Conservation (phyloP, 176 grass and related monocot species). For the Raddia guianensis region DNA sequence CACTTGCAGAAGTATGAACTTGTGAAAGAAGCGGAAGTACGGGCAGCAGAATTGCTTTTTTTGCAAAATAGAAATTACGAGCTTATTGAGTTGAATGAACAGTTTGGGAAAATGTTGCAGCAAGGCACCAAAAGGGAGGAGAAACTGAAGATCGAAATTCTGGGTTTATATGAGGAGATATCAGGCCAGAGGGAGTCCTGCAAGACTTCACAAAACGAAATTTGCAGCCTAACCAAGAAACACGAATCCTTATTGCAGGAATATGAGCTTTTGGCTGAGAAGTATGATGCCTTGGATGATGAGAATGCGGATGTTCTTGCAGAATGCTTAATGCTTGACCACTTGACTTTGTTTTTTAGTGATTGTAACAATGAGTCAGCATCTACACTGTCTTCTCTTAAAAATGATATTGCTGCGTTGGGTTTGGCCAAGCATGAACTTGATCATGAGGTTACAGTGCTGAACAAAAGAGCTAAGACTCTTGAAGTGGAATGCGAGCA, state of each 20-base stretch:
- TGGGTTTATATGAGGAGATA: constrained; percentile 35
- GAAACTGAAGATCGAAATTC: constrained; percentile 43
- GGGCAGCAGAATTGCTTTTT: constrained; percentile 42
- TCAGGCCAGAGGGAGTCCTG: constrained; percentile 9
- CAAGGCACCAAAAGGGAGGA: constrained; percentile 48
- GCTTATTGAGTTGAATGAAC: constrained; percentile 47
- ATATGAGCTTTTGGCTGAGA: constrained; percentile 35
- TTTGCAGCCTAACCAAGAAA: constrained; percentile 43
- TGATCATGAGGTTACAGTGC: constrained; percentile 3
- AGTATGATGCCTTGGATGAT: constrained; percentile 41
- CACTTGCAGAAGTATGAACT: constrained; percentile 52
- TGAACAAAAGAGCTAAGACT: constrained; percentile 37
- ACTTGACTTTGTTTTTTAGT: constrained; percentile 52
- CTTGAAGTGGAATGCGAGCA: constrained; percentile 49
- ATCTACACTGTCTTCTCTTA: constrained; percentile 40
- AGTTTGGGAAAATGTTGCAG: constrained; percentile 52
- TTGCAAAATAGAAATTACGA: constrained; percentile 42
- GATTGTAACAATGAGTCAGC: constrained; percentile 47
- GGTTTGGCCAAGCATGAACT: constrained; percentile 41
- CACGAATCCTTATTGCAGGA: constrained; percentile 43
- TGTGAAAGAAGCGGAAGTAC: constrained; percentile 51
- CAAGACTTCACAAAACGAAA: constrained; percentile 39
- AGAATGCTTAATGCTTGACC: constrained; percentile 52
- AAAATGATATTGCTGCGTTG: constrained; percentile 46
- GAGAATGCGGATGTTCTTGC: constrained; percentile 34